Evolutionary conservation across 2,329 filamentous ascomycete species (phyloP).

Genomic region (Aspergillus phoenicis): DNA sequence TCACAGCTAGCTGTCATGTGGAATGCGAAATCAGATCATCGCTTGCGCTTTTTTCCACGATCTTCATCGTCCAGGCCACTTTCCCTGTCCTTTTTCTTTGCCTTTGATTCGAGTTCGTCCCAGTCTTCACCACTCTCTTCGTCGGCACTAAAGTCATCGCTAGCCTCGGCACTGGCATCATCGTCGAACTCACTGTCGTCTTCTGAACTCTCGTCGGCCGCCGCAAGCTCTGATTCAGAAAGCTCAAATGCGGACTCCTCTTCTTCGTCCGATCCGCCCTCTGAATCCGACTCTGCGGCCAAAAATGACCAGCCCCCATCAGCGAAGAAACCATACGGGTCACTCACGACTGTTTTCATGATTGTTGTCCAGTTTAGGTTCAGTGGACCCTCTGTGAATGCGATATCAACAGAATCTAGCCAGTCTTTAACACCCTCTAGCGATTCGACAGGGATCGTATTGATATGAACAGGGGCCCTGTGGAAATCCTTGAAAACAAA

Average conservation of each 20-base stretch:
- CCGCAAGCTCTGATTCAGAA: slow-evolving; percentile 75
- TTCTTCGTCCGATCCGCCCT: slow-evolving; percentile 74
- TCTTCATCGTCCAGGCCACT: slow-evolving; percentile 58
- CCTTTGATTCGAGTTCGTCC: slow-evolving; percentile 93
- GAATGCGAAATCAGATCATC: slow-evolving; percentile 44
- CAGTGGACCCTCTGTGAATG: slow-evolving; percentile 89
- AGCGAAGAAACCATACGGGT: slow-evolving; percentile 91
- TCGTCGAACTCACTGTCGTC: slow-evolving; percentile 94
- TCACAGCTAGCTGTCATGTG: neutral
- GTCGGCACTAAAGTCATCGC: slow-evolving; percentile 61
- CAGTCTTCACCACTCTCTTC: slow-evolving; percentile 86
- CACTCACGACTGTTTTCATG: slow-evolving; percentile 96
- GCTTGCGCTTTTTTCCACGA: slow-evolving; percentile 73
- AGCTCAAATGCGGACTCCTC: slow-evolving; percentile 93
- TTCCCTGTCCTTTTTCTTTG: slow-evolving; percentile 64
- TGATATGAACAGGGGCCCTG: slow-evolving; percentile 87
- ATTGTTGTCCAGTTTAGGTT: slow-evolving; percentile 99
- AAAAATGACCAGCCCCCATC: slow-evolving; percentile 97
- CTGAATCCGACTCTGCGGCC: slow-evolving; percentile 81
- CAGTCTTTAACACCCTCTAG: slow-evolving; percentile 97
- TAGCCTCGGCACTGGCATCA: slow-evolving; percentile 77
- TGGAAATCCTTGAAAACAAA: slow-evolving; percentile 98
- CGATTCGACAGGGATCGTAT: slow-evolving; percentile 95
- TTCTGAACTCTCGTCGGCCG: slow-evolving; percentile 75
- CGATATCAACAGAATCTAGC: slow-evolving; percentile 92